Base-by-base conservation (phyloP, 441 rosid genomes). In the Omphalea diandra region DNA sequence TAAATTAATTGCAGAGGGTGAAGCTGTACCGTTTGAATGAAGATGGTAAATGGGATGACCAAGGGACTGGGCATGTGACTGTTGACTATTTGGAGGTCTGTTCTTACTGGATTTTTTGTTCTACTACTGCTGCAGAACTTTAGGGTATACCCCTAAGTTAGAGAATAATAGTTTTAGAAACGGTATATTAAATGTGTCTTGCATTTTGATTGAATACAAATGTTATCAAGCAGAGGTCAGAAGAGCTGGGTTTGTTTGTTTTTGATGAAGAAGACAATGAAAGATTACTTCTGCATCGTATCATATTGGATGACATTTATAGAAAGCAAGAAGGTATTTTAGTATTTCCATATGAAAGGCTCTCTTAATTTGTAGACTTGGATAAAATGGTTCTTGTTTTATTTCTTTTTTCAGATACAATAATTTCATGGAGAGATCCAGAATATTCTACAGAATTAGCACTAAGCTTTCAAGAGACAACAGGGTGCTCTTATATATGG, bases 1-100 rank as follows among this genome's bases (percentile, higher is more conserved):
- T 80, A 70, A 64, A 14, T 24, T 0, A 27, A 49, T 78, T 83
- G 74, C 89, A 96, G 98, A 87, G 99, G 55, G 97, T 96, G 79
- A 96, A 96, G 81, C 91, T 96, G 31, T 96, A 96, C 74, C 97
- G 94, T 72, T 77, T 96, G 68, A 91, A 80, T 55, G 96, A 90
- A 52, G 93, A 91, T 83, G 97, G 98, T 71, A 96, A 91, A 83
- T 96, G 99, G 98, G 99, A 93, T 80, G 97, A 96, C 75, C 99
- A 89, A 79, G 99, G 99, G 73, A 96, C 99, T 47, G 99, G 99
- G 72, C 91, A 93, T 74, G 97, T 93, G 27, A 82, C 86, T 60
- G 92, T 96, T 53, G 97, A 96, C 80, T 96, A 80, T 83, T 41
- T 86, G 83, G 98, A 96, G 98, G 99, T 93, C 38, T 76, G 87